phyloP scores from a whole-genome alignment of 169 alveolate genomes.

The Eimeria zaria region DNA sequence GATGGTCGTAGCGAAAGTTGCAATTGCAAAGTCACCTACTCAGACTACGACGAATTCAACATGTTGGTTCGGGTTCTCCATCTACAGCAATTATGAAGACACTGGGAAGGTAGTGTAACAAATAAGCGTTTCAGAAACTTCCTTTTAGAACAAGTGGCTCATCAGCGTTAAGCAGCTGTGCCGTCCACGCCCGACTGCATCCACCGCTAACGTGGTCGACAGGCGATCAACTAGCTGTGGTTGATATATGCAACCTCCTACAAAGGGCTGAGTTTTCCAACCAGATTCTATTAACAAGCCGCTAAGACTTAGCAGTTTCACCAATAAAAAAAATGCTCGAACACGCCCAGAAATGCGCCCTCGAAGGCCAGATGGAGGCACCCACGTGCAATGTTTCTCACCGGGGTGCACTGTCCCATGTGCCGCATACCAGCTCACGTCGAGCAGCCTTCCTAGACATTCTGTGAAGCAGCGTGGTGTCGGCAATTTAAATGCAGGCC shows the following conservation, averaged over 20 bases:
- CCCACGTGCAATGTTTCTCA: background rate
- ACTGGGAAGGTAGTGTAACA: background rate
- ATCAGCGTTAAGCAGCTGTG: background rate
- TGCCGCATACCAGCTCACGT: conserved; percentile 20
- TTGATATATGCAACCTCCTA: background rate
- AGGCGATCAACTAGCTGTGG: background rate
- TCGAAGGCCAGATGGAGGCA: background rate
- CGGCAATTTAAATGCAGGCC: background rate
- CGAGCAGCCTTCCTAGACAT: conserved; percentile 32
- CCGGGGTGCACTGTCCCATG: background rate
- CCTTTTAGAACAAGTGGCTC: background rate
- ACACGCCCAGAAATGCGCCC: conserved; percentile 16
- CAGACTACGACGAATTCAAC: background rate
- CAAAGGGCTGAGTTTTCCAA: background rate
- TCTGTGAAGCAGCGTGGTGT: background rate
- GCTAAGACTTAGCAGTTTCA: conserved; percentile 21
- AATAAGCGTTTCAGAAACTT: background rate
- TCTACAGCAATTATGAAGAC: background rate
- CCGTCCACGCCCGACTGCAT: background rate
- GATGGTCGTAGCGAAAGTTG: background rate
- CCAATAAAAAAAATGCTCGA: conserved; percentile 49
- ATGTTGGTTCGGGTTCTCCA: background rate
- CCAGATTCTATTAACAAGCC: conserved; percentile 2
- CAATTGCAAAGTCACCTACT: background rate
- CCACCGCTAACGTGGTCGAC: background rate